Evolutionary conservation across 352 stramenopile genomes (phyloP), one percentile per base, ranked within the genome.

Genomic region (Pythium coloratum): DNA sequence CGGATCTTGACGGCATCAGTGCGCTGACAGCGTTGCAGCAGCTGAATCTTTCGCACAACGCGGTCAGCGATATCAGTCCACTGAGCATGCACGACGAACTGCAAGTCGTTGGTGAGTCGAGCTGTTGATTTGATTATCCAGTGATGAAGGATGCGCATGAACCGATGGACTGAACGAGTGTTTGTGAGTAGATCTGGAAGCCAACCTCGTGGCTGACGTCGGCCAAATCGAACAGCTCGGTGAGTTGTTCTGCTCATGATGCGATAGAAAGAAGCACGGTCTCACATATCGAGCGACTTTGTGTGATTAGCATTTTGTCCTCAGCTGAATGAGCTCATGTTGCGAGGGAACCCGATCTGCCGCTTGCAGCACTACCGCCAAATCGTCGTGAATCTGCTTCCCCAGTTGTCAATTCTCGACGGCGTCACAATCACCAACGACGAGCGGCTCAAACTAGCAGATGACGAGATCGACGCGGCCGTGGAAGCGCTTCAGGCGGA

Each of bases 21-120:
- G 88, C 86, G 14, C 78, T 97, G 34, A 77, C 78, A n/a, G 81
- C 75, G 14, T 69, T 97, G 33, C 81, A 87, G 40, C 82, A 96
- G 58, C 74, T 97, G 12, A 87, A 91, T 53, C 61, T 95, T 6
- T 76, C 83, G 49, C 72, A 92, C 71, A 97, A 97, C 60, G 70
- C 75, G 28, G 81, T 97, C 54, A 79, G 55, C 40, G 86, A 95
- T 59, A 88, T 97, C 53, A 94, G 78, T 49, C 86, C 88, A 3
- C 69, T 96, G 36, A 86, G 81, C 33, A 90, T 96, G 84, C 90
- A 96, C 66, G 88, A 97, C 26, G 76, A 91, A 50, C 76, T 97
- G n/a, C 73, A 86, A 51, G 65, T 95, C 33, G 61, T 94, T 30
- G 85, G 84, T 92, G 55, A 34, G 75, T 51, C 6, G 28, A 9